phyloP scores from a whole-genome alignment of 2,329 filamentous ascomycete genomes.

The Parascedosporium putredinis region DNA sequence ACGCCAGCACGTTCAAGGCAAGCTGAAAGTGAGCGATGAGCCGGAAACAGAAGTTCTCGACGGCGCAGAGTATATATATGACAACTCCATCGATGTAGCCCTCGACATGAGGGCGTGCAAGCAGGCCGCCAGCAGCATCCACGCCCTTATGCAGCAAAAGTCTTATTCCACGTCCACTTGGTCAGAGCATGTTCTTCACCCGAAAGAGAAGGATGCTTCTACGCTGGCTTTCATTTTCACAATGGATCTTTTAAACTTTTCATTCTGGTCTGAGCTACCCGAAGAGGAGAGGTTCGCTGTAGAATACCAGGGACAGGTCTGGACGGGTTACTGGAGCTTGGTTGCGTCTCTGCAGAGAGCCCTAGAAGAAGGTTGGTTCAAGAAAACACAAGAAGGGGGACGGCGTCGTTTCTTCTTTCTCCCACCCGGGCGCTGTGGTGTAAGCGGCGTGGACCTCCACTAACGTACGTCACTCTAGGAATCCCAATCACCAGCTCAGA shows the following conservation, averaged over 20 bases:
- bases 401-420: no score
- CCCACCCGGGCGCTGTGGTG: no score
- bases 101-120: conserved; percentile 77
- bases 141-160: conserved; percentile 72
- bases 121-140: conserved; percentile 68
- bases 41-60: conserved; percentile 75
- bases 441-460: no score
- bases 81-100: conserved; percentile 88
- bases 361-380: conserved; percentile 60
- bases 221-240: conserved; percentile 91
- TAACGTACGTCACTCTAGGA: conserved; percentile 31
- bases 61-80: conserved; percentile 74
- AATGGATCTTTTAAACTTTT: conserved; percentile 95
- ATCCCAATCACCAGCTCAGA: conserved; percentile 82
- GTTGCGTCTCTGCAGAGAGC: conserved; percentile 81
- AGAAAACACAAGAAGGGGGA: conserved; percentile 49
- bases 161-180: conserved; percentile 76
- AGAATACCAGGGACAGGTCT: conserved; percentile 67
- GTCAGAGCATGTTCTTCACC: conserved; percentile 83
- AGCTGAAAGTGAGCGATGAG: conserved; percentile 40
- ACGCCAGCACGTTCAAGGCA: conserved; percentile 63
- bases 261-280: conserved; percentile 74
- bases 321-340: conserved; percentile 94
- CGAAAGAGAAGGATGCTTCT: conserved; percentile 65
- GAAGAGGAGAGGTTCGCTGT: conserved; percentile 71